phyloP scores from a whole-genome alignment of 2,329 filamentous ascomycete species.

The Neocatenulostroma microsporum region DNA sequence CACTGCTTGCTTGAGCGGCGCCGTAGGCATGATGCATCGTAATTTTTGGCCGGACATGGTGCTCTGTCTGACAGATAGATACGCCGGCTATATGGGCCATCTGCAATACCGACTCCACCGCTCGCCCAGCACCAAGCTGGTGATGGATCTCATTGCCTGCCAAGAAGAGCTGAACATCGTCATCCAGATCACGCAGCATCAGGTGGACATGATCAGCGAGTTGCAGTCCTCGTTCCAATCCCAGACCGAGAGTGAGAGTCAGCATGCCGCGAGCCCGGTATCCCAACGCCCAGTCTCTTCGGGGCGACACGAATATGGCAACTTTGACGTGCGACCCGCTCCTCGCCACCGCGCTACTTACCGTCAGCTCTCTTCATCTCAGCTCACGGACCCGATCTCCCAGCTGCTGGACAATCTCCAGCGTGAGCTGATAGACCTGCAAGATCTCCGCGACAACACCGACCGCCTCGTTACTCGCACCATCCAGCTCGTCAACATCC shows the following conservation, averaged over 20 bases:
- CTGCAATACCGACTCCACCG: conserved; percentile 37
- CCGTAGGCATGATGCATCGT: conserved; percentile 37
- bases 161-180: conserved; percentile 40
- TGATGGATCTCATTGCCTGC: conserved; percentile 38
- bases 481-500: conserved; percentile 39
- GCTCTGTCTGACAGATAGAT: conserved; percentile 35
- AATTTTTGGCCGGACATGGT: conserved; percentile 38
- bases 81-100: conserved; percentile 36
- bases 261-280: conserved; percentile 7
- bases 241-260: not conserved
- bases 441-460: conserved; percentile 37
- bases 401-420: conserved; percentile 36
- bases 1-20: conserved; percentile 33
- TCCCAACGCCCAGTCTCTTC: conserved; percentile 8
- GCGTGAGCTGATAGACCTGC: conserved; percentile 33
- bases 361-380: conserved; percentile 32
- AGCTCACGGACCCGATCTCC: conserved; percentile 30
- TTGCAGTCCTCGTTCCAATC: conserved; percentile 17
- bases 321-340: conserved; percentile 8
- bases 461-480: conserved; percentile 37
- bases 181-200: conserved; percentile 37
- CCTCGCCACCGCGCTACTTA: conserved; percentile 28
- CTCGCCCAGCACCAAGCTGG: conserved; percentile 36
- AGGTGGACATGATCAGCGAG: conserved; percentile 31
- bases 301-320: conserved; percentile 3